Evolutionary conservation across 2,329 filamentous ascomycete species (phyloP), one percentile per base, ranked within the genome.

Genomic region (Zopfia rhizophila): DNA sequence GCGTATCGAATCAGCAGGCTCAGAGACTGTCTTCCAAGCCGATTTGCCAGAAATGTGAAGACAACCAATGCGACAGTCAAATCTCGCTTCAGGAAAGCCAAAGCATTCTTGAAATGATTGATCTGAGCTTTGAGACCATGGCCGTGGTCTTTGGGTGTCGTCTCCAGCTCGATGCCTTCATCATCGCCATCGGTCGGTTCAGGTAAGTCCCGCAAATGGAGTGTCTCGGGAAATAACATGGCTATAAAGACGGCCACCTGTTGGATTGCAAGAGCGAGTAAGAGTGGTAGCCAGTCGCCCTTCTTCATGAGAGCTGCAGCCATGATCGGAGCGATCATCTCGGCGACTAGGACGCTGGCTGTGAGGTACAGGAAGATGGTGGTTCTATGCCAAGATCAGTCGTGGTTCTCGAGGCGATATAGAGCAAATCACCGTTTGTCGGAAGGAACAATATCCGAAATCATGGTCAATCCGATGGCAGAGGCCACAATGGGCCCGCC

Each of bases 1-100:
- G 79, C 75, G 55, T 81, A 81, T 45, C 78, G 76, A n/a, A 79
- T 68, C 11, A 81, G 57, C 40, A 81, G 70, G 51, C 71, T 74
- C 12, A 76, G 65, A 7, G 75, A 74, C 35, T 78, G 76, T 18
- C 76, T 70, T 37, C 75, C 77, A 5, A 81, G 63, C n/a, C 75
- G 70, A 53, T 75, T 78, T 11, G 77, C 74, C 16, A 81, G 55
- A 46, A 80, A 80, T 0, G 75, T 72, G 8, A 75, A 71, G 7
- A 72, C 55, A 3, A 70, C 61, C 30, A 79, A 60, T 3, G 77
- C 69, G 18, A 80, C 61, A 1, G 73, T 64, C 13, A 74, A 63
- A 30, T 74, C 72, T 24, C 68, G 72, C 33, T 69, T 68, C 36
- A 74, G 55, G 30, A 78, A 67, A 3, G 70, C 63, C 33, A 76